These are phyloP conservation scores for Gracilaria vermiculophylla DNA, from an alignment of 23 red algal genomes.

Conservation along the genomic window DNA sequence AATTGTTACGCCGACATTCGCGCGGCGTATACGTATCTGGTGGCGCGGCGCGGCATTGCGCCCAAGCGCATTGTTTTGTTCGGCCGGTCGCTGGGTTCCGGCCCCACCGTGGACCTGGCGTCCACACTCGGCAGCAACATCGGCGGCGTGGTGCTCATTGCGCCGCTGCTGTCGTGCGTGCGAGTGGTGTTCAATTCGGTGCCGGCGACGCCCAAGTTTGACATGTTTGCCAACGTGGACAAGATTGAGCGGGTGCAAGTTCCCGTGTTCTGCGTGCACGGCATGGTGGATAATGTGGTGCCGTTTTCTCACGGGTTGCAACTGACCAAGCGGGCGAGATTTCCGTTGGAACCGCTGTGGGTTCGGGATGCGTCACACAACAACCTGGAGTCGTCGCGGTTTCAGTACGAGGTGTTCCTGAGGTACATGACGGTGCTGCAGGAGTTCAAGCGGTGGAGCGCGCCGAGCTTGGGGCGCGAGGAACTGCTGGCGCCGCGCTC, in stretches of 20 bases:
- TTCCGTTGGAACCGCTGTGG: slow-evolving; percentile 58
- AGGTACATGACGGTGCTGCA: slow-evolving; percentile 34
- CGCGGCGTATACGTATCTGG: slow-evolving; percentile 62
- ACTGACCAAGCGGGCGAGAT: slow-evolving; percentile 24
- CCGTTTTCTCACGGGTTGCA: slow-evolving; percentile 53
- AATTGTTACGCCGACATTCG: slow-evolving; percentile 65
- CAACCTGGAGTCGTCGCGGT: slow-evolving; percentile 56
- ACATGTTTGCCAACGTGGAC: slow-evolving; percentile 87
- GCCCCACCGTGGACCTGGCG: slow-evolving; percentile 68
- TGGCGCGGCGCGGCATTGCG: neutral
- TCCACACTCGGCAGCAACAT: slow-evolving; percentile 1
- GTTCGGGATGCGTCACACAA: slow-evolving; percentile 50
- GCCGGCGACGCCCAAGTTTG: slow-evolving; percentile 44
- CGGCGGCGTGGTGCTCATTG: slow-evolving; percentile 74
- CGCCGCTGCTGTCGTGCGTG: slow-evolving; percentile 47
- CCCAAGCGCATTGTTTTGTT: slow-evolving; percentile 69
- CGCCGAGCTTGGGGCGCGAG: neutral
- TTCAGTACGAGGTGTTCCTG: slow-evolving; percentile 39
- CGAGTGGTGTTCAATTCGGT: slow-evolving; percentile 60
- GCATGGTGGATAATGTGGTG: slow-evolving; percentile 72
- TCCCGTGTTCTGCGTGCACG: slow-evolving; percentile 84
- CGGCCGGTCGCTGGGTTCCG: slow-evolving; percentile 75
- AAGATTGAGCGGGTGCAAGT: slow-evolving; percentile 30
- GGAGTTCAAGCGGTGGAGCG: slow-evolving; percentile 21
- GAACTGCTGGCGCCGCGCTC: neutral